These are phyloP conservation scores for Malassezia globosa DNA, from an alignment of 1,284 basidiomycete species.

Conservation along the genomic window DNA sequence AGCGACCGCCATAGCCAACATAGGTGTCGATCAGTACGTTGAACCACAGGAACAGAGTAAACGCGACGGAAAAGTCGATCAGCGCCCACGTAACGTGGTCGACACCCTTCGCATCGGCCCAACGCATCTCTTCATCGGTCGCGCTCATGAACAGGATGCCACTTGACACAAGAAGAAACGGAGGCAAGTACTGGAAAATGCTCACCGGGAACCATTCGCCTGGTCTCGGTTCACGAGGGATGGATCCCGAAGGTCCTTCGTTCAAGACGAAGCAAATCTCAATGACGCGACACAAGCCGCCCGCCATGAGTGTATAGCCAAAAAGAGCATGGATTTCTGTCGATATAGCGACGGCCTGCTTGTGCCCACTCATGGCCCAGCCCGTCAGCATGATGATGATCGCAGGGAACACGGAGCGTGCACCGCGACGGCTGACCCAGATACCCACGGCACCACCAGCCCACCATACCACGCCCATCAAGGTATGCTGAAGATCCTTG, in stretches of 20 bases:
- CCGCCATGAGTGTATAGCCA: conserved; percentile 72
- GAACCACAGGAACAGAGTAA: conserved; percentile 38
- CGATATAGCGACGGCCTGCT: conserved; percentile 59
- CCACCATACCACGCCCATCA: conserved; percentile 58
- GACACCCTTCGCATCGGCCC: conserved; percentile 36
- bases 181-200: conserved; percentile 38
- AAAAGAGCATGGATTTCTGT: conserved; percentile 68
- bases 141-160: conserved; percentile 46
- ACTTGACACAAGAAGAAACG: conserved; percentile 33
- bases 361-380: conserved; percentile 87
- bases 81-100: conserved; percentile 43
- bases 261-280: conserved; percentile 68
- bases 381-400: conserved; percentile 62
- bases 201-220: conserved; percentile 12
- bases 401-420: conserved; percentile 70
- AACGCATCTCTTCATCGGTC: conserved; percentile 44
- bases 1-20: conserved; percentile 30
- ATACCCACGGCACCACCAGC: conserved; percentile 78
- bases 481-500: conserved; percentile 90
- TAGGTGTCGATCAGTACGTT: conserved; percentile 43
- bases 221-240: conserved; percentile 2
- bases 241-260: conserved; percentile 45
- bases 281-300: conserved; percentile 67
- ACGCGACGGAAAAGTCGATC: conserved; percentile 37
- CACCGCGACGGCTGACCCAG: conserved; percentile 69